These are phyloP conservation scores for Serendipita sp. DNA, from an alignment of 768 basidiomycete genomes.

Conservation along the genomic window DNA sequence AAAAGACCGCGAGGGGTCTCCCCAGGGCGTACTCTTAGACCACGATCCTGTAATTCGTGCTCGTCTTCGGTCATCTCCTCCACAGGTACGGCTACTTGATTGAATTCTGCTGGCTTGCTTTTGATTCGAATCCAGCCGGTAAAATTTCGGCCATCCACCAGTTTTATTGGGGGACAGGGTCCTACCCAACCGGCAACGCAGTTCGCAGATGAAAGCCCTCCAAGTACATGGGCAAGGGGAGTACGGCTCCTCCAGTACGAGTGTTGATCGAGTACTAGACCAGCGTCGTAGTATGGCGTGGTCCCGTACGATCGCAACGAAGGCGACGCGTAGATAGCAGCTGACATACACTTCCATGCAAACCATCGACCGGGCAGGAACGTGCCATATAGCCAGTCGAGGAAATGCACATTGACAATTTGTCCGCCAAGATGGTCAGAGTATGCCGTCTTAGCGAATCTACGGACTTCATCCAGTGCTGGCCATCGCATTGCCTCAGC, in stretches of 20 bases:
- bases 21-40: neutral
- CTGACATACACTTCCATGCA: conserved; percentile 5
- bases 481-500: conserved; percentile 7
- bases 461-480: neutral
- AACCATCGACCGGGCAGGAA: conserved; percentile 8
- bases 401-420: conserved; percentile 6
- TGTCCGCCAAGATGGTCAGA: neutral
- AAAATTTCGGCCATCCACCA: neutral
- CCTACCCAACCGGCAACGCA: conserved; percentile 4
- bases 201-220: neutral
- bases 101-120: neutral
- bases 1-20: neutral
- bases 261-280: neutral
- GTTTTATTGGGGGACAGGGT: conserved; percentile 5
- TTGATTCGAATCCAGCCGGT: neutral
- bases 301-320: neutral
- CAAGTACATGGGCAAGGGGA: neutral
- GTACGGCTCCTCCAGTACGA: conserved; percentile 3
- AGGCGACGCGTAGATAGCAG: neutral
- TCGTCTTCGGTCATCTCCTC: conserved; percentile 2
- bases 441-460: conserved; percentile 3
- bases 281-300: conserved; percentile 4
- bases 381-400: conserved; percentile 7
- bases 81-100: neutral
- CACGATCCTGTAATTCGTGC: conserved; percentile 1